Conservation (phyloP, 2,329 filamentous ascomycete genomes). For the Karstenula rhodostoma region DNA sequence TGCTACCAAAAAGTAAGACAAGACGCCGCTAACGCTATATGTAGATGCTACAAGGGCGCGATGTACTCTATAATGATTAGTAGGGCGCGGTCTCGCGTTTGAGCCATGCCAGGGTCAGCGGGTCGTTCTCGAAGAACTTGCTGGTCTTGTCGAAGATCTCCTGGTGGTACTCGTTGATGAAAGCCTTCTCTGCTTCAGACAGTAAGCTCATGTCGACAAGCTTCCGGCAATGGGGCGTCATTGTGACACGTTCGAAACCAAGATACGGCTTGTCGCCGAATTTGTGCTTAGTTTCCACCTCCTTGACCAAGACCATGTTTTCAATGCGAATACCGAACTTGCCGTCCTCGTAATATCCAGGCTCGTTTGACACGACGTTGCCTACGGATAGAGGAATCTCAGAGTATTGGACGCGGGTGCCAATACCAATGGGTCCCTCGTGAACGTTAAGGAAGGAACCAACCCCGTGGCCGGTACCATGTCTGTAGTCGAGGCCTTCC, state of each 20-base stretch:
- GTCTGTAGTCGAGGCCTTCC: constrained; percentile 90
- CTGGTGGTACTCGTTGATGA: constrained; percentile 86
- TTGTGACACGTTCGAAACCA: constrained; percentile 95
- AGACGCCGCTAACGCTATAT: constrained; percentile 13
- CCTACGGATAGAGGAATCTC: constrained; percentile 90
- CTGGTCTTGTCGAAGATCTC: constrained; percentile 85
- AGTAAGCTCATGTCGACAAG: constrained; percentile 80
- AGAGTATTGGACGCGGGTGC: constrained; percentile 87
- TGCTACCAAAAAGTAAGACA: constrained; percentile 17
- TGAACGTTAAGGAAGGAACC: constrained; percentile 97
- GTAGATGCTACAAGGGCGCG: constrained; percentile 2
- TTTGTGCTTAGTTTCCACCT: constrained; percentile 83
- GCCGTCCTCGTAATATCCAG: constrained; percentile 96
- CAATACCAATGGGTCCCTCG: constrained; percentile 95
- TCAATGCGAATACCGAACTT: constrained; percentile 95
- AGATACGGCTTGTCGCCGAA: constrained; percentile 96
- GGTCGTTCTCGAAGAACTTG: constrained; percentile 76
- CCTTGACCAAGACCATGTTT: constrained; percentile 90
- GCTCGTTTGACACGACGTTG: constrained; percentile 95
- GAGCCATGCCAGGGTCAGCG: constrained; percentile 79
- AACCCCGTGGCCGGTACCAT: constrained; percentile 95
- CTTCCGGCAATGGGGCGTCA: constrained; percentile 93
- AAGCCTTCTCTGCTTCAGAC: constrained; percentile 77
- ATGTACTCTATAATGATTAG: constrained; percentile 19
- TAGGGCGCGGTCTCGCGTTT: constrained; percentile 80